phyloP scores from a whole-genome alignment of 2,329 filamentous ascomycete genomes.

The Botrytis fragariae region DNA sequence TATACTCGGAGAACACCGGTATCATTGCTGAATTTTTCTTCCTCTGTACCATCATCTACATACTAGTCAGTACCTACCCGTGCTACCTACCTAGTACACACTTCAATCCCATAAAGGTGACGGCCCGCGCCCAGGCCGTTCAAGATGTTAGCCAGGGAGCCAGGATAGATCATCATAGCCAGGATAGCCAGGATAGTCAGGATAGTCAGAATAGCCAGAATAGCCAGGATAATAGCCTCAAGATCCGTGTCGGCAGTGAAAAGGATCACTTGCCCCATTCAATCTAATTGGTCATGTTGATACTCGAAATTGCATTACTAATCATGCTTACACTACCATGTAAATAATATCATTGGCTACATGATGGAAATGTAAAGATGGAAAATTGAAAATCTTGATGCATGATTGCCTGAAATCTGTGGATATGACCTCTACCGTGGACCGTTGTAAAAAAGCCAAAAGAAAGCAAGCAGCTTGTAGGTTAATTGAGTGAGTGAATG shows the following conservation, averaged over 20 bases:
- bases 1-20: no score
- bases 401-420: constrained; percentile 7
- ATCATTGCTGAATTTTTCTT: no score
- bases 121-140: background rate
- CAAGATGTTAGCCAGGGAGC: background rate
- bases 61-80: background rate
- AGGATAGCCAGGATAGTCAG: no score
- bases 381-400: background rate
- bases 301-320: background rate
- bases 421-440: background rate
- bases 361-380: background rate
- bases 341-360: background rate
- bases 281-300: background rate
- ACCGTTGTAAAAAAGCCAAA: constrained; percentile 13
- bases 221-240: background rate
- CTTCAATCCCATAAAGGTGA: no score
- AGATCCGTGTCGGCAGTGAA: constrained; percentile 5
- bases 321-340: background rate
- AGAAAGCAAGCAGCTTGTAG: constrained; percentile 2
- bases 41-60: background rate
- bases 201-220: no score
- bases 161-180: no score
- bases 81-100: no score
- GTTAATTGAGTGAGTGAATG: background rate
- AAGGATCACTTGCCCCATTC: background rate